Evolutionary conservation across 805 yeast genomes (phyloP).

Genomic region (Lachancea sp.): DNA sequence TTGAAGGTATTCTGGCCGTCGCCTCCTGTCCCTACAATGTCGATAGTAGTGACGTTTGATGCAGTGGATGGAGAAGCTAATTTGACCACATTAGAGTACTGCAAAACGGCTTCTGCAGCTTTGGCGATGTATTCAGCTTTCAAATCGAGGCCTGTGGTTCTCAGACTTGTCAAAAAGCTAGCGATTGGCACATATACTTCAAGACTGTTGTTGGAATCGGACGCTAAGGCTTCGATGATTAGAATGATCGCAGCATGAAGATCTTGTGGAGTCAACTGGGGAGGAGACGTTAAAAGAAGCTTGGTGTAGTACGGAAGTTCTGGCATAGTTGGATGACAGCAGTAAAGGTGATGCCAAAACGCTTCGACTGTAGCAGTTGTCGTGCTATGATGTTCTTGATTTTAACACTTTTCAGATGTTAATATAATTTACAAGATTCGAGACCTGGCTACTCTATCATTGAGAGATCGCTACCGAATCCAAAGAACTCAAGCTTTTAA

Average conservation of each 20-base stretch:
- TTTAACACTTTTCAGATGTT: no score
- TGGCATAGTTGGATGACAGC: constrained; percentile 2
- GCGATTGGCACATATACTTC: constrained; percentile 53
- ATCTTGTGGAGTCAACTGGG: constrained; percentile 57
- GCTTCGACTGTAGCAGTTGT: background rate
- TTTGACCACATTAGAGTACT: constrained; percentile 53
- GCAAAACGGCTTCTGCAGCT: constrained; percentile 71
- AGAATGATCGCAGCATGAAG: constrained; percentile 54
- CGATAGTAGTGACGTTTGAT: constrained; percentile 49
- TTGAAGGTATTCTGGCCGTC: constrained; percentile 97
- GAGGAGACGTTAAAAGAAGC: constrained; percentile 54
- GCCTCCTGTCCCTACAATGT: constrained; percentile 98
- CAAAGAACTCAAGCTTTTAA: no score
- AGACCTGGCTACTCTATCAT: no score
- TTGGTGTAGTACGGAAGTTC: constrained; percentile 34
- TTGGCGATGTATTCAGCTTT: constrained; percentile 76
- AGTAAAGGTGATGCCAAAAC: background rate
- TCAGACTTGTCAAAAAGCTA: constrained; percentile 71
- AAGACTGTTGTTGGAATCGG: constrained; percentile 5
- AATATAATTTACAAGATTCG: no score
- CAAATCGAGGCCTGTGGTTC: constrained; percentile 71
- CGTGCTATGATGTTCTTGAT: no score
- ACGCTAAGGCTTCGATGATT: constrained; percentile 54
- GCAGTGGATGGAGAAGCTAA: constrained; percentile 34
- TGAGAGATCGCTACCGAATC: no score